Percentiles rank a stretch among this genome's conserved stretches.
phyloP scores from a whole-genome alignment of 1,284 basidiomycete genomes.

The Omphalotus olearius region DNA sequence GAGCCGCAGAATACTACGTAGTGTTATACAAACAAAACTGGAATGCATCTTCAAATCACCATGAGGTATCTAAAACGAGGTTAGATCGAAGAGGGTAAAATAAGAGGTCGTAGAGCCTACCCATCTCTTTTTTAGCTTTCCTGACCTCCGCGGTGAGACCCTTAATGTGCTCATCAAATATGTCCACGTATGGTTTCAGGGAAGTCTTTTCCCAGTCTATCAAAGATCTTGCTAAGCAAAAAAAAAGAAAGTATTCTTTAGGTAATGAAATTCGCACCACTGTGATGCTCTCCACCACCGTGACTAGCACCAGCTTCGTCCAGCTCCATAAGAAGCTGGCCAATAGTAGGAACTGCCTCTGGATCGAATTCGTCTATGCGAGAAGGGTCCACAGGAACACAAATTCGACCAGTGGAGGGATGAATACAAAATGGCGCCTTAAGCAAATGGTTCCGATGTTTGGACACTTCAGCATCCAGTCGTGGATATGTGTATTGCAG shows the following conservation, averaged over 20 bases:
- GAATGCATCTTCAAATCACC: background rate
- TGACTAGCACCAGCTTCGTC: constrained; percentile 36
- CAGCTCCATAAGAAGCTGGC: constrained; percentile 79
- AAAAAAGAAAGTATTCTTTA: background rate
- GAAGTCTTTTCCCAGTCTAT: constrained; percentile 71
- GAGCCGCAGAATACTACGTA: too few species aligned
- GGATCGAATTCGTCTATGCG: constrained; percentile 87
- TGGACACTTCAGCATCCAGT: constrained; percentile 95
- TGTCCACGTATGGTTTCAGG: constrained; percentile 85
- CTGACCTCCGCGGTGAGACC: constrained; percentile 59
- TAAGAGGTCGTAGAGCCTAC: constrained; percentile 23
- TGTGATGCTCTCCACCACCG: constrained; percentile 38
- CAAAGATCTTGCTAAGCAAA: constrained; percentile 3
- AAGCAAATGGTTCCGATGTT: constrained; percentile 95
- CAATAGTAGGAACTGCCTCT: constrained; percentile 80
- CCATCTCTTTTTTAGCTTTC: constrained; percentile 44
- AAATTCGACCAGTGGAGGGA: constrained; percentile 93
- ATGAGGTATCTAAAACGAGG: constrained; percentile 9
- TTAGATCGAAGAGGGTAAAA: background rate
- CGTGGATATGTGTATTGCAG: constrained; percentile 96
- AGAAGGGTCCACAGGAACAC: constrained; percentile 86
- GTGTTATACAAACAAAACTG: too few species aligned
- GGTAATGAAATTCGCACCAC: constrained; percentile 33
- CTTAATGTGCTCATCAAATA: constrained; percentile 76
- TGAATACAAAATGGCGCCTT: constrained; percentile 98